These are phyloP conservation scores for Thozetella sp. DNA, from an alignment of 495 filamentous ascomycete genomes.

Conservation along the genomic window DNA sequence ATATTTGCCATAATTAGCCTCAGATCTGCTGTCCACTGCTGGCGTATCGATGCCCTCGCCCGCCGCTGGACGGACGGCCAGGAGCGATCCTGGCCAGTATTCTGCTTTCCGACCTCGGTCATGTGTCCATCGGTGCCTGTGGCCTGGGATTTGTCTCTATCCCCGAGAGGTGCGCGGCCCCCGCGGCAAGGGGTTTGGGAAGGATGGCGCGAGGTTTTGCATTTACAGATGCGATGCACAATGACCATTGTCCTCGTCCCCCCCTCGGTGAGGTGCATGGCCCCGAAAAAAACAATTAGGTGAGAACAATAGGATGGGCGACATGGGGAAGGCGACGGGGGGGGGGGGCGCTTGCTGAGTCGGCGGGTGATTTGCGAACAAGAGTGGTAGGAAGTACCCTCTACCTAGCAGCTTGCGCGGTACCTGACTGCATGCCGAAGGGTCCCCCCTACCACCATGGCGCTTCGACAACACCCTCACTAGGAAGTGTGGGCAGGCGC, in stretches of 20 bases:
- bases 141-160: neutral
- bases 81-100: constrained; percentile 10
- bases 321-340: no score
- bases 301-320: no score
- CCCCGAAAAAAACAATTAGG: no score
- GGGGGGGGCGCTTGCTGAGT: neutral
- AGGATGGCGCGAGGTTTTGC: no score
- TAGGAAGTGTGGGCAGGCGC: neutral
- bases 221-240: neutral
- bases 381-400: neutral
- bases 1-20: constrained; percentile 41
- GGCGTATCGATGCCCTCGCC: constrained; percentile 13
- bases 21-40: constrained; percentile 16
- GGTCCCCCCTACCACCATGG: neutral
- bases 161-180: no score
- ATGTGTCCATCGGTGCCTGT: neutral
- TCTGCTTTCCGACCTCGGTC: neutral
- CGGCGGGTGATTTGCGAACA: neutral
- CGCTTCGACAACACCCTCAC: neutral
- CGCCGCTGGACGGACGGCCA: neutral
- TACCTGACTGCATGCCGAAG: neutral
- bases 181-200: no score
- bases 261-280: no score
- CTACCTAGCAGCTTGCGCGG: neutral
- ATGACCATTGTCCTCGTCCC: neutral